Evolutionary conservation across 208 protist genomes (phyloP), one percentile per base, ranked within the genome.

Genomic region (Phytomonas sp.): DNA sequence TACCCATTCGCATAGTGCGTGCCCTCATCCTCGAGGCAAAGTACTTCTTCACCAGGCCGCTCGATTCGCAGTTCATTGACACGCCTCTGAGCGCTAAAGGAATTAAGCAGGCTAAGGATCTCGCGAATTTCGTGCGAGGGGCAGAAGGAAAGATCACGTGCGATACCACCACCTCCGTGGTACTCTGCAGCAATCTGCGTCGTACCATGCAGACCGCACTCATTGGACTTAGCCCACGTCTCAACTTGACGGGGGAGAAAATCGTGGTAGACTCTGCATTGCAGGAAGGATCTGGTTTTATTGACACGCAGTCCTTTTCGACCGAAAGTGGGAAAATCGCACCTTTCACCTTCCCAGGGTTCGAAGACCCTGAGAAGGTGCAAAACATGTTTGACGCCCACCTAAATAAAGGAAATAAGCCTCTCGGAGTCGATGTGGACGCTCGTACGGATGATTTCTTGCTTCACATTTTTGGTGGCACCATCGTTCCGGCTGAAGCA

Each of bases 251-350:
- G 20, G 60, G 72, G 28, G 91, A 96, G 81, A 80, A 71, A 43
- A 88, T 97, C 62, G 63, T 92, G 46, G 73, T 97, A 34, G 84
- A 94, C 76, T 96, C 94, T 8, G 75, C 83, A 0, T 72, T 96
- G 56, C 94, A 97, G 80, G 91, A 96, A 72, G 91, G 90, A 53
- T 91, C 88, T 33, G 83, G 89, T 70, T 96, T 96, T 76, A 85
- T 96, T n/a, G 93, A 97, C 73, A 88, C 93, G 28, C 91, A 96
- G 60, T 87, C 81, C 46, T 72, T 97, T 61, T 94, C 91, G 30
- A 88, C 83, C 1, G 88, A 92, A 71, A 67, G 53, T 6, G 78
- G 85, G 20, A 92, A 88, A 69, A 78, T 94, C n/a, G 83, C 88
- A 6, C 85, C 83, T 13, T 83, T 84, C 71, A 81, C 51, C 30